Conservation (phyloP, 192 early-diverging fungal species). For the Coemansia reversa region DNA sequence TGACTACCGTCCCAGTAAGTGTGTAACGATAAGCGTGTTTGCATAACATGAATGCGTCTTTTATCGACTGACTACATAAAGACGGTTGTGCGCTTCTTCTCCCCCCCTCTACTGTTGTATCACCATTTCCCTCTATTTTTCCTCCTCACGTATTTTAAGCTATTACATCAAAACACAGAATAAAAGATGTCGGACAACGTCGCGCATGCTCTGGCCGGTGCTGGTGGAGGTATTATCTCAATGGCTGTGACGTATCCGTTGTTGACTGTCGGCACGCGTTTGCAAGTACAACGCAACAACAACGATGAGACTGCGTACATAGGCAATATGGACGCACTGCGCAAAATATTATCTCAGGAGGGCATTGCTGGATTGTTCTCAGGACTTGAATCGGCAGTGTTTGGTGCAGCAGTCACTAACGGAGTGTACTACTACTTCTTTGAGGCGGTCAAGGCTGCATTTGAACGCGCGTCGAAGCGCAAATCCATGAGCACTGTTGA, state of each 20-base stretch:
- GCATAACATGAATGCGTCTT: background rate
- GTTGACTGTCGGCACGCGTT: slow-evolving; percentile 74
- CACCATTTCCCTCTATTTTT: slow-evolving; percentile 1
- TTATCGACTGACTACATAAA: background rate
- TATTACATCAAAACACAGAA: background rate
- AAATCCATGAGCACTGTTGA: slow-evolving; percentile 76
- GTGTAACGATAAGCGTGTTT: slow-evolving; percentile 1
- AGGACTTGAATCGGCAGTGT: slow-evolving; percentile 91
- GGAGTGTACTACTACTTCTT: slow-evolving; percentile 88
- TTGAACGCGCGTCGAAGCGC: slow-evolving; percentile 68
- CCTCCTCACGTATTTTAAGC: background rate
- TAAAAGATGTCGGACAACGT: slow-evolving; percentile 74
- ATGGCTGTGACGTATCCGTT: slow-evolving; percentile 95
- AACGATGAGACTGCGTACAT: slow-evolving; percentile 61
- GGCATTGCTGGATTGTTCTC: slow-evolving; percentile 88
- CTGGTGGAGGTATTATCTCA: slow-evolving; percentile 84
- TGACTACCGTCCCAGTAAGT: background rate
- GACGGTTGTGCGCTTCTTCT: background rate
- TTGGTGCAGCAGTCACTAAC: slow-evolving; percentile 96
- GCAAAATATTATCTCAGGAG: slow-evolving; percentile 87
- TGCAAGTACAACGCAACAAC: slow-evolving; percentile 74
- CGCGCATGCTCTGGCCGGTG: slow-evolving; percentile 77
- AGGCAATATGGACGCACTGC: slow-evolving; percentile 68
- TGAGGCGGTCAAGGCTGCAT: slow-evolving; percentile 81
- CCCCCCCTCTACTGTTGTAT: background rate